Evolutionary conservation across 495 filamentous ascomycete species (phyloP).

Genomic region (Penicillium alfredii): DNA sequence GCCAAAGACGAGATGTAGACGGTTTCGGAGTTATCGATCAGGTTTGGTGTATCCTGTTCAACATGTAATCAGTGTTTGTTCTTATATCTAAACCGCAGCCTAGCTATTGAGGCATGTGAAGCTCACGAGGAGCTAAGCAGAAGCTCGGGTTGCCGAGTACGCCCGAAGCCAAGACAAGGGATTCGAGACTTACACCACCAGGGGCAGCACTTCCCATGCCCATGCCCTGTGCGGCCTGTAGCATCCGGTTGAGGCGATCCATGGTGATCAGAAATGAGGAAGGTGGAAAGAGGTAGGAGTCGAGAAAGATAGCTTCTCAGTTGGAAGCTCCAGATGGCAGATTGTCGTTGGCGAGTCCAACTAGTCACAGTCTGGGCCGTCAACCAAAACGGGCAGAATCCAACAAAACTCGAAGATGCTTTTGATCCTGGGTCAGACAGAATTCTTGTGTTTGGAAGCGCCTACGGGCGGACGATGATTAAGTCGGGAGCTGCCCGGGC

Average conservation of each 20-base stretch:
- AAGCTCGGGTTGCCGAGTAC: too few species aligned
- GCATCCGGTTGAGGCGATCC: constrained; percentile 83
- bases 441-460: too few species aligned
- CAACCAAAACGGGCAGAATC: too few species aligned
- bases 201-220: constrained; percentile 62
- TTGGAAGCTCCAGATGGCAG: constrained; percentile 31
- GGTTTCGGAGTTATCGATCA: constrained; percentile 98
- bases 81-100: not conserved
- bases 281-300: constrained; percentile 15
- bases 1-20: constrained; percentile 98
- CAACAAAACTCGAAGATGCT: constrained; percentile 4
- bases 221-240: constrained; percentile 74
- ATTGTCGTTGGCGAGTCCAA: too few species aligned
- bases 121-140: not conserved
- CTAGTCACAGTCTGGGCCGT: too few species aligned
- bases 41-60: constrained; percentile 68
- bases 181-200: constrained; percentile 61
- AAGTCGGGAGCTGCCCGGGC: constrained; percentile 19
- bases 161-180: too few species aligned
- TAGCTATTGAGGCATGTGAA: not conserved
- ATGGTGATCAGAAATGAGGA: constrained; percentile 42
- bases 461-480: constrained; percentile 8
- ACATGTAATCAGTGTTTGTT: constrained; percentile 10
- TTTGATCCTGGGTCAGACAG: constrained; percentile 5
- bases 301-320: constrained; percentile 30